Evolutionary conservation across 495 filamentous ascomycete genomes (phyloP), one percentile per base, ranked within the genome.

Genomic region (Bryoglossum gracile): DNA sequence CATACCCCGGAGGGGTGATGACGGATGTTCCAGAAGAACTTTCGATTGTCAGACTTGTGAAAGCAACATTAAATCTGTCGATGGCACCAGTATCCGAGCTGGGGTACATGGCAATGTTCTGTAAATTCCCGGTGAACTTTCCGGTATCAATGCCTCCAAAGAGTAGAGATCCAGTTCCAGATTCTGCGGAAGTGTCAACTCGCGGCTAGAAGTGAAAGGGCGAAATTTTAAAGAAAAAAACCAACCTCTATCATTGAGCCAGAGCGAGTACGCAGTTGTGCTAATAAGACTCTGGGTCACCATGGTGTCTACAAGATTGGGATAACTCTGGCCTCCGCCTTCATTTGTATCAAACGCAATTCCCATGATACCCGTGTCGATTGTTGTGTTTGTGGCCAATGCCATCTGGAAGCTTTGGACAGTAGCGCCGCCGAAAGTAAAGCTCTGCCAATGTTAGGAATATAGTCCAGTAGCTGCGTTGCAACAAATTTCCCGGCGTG

Each of bases 331-430:
- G 8, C 13, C 18, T 24, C 17, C 8, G 5, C 18, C 38, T 41
- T 41, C 38, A 10, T 3, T 24, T 8, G 22, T 17, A 13, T 41
- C 18, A 14, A 22, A 41, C n/a, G 17, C 38, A 25, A 41, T 41
- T 18, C 91, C 91, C 42, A 95, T 70, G n/a, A 97, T 80, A 19
- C 90, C 90, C 53, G 86, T 80, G 47, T 65, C 52, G 36, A 87
- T 89, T 30, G 71, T 76, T 0, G 89, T 89, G 0, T 68, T 55
- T 53, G 79, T 74, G 2, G 85, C 91, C 25, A 95, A 69, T 2
- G 32, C 3, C n/a, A 39, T 40, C 9, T 21, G 14, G 9, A 40
- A 19, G 11, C 4, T 8, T 19, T 19, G 14, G 3, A 40, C 6
- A 17, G 17, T 40, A 4, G 4, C 14, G 14, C 17, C 37, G 22